Evolutionary conservation across 2,329 filamentous ascomycete species (phyloP).

Genomic region (Lachnellula cervina): DNA sequence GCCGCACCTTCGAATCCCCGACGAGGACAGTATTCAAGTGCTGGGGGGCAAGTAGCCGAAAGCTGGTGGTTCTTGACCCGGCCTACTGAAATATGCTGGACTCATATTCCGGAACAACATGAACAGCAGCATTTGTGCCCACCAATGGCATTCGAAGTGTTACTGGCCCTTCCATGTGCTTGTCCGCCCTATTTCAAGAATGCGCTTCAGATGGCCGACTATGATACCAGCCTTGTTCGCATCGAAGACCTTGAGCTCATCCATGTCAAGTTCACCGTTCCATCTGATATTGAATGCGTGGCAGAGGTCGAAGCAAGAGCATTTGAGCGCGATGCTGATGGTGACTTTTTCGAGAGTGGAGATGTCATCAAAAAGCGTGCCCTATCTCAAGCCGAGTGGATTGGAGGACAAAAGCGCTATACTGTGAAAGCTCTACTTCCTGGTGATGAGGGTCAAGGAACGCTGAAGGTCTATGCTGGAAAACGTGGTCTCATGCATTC

Average conservation of each 20-base stretch:
- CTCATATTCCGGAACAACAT: constrained; percentile 83
- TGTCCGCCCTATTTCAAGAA: constrained; percentile 88
- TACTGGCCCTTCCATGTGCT: constrained; percentile 80
- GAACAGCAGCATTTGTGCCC: constrained; percentile 92
- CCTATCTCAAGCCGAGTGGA: constrained; percentile 88
- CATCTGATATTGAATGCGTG: constrained; percentile 82
- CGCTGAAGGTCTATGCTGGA: constrained; percentile 88
- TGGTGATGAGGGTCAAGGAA: constrained; percentile 82
- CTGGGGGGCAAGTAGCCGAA: constrained; percentile 66
- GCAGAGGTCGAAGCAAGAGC: constrained; percentile 86
- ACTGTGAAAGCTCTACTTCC: constrained; percentile 90
- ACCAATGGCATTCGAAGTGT: constrained; percentile 75
- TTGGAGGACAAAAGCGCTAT: constrained; percentile 79
- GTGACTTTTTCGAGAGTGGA: constrained; percentile 89
- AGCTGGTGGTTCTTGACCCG: constrained; percentile 90
- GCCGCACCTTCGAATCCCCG: constrained; percentile 87
- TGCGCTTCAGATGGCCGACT: constrained; percentile 73
- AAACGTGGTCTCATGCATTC: constrained; percentile 96
- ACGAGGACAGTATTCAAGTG: constrained; percentile 70
- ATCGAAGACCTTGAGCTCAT: constrained; percentile 92
- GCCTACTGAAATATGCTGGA: constrained; percentile 89
- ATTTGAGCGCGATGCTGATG: constrained; percentile 77
- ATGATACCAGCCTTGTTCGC: constrained; percentile 79
- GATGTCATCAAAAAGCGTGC: constrained; percentile 82
- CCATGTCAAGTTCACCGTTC: constrained; percentile 82